phyloP scores from a whole-genome alignment of 139 green algal species.

The Chlamydomonas urium region DNA sequence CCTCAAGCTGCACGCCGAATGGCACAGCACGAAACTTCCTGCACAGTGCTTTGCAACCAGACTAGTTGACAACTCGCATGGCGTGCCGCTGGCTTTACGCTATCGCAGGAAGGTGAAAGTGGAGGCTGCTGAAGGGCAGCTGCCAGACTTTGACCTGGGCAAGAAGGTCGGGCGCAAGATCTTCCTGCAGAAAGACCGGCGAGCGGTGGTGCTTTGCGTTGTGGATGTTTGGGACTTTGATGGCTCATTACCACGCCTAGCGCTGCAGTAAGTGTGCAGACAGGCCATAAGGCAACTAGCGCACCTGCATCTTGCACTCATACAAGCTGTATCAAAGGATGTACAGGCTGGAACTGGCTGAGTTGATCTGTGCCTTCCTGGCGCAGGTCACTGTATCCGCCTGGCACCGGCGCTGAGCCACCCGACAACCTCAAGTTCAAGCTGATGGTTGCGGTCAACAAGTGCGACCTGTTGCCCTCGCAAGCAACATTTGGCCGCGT shows the following conservation, averaged over 20 bases:
- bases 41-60: not conserved
- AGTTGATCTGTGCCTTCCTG: no score
- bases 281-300: no score
- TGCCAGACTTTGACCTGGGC: slow-evolving; percentile 82
- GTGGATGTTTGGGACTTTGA: slow-evolving; percentile 94
- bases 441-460: slow-evolving; percentile 90
- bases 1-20: no score
- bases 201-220: slow-evolving; percentile 81
- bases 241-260: slow-evolving; percentile 79
- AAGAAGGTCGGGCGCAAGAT: slow-evolving; percentile 74
- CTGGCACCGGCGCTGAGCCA: slow-evolving; percentile 8
- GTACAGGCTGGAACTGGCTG: no score
- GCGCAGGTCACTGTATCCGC: slow-evolving; percentile 30
- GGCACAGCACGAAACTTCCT: no score
- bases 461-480: slow-evolving; percentile 85
- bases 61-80: not conserved
- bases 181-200: slow-evolving; percentile 65
- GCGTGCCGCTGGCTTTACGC: not conserved
- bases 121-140: slow-evolving; percentile 45
- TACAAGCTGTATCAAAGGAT: no score
- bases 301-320: no score
- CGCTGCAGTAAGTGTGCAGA: slow-evolving; percentile 40
- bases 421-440: slow-evolving; percentile 33
- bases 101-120: slow-evolving; percentile 64
- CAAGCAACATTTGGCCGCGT: slow-evolving; percentile 43